A percentile compares a stretch with the other conserved stretches of the same genome.
These are phyloP conservation scores for Solanum bukasovii DNA, from an alignment of 257 asterid genomes.

Conservation along the genomic window DNA sequence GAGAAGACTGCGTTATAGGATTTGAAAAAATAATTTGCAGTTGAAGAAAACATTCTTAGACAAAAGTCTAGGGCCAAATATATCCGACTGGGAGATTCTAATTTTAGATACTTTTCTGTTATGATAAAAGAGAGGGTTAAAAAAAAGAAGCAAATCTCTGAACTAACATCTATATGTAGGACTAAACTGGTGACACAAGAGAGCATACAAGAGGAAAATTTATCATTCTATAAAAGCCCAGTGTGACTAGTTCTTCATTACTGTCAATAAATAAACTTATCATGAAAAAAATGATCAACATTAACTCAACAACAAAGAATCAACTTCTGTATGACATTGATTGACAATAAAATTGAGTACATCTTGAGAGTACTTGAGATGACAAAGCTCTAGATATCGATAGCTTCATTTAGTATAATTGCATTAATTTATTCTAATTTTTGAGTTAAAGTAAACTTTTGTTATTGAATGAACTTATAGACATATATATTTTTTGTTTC, in stretches of 20 bases:
- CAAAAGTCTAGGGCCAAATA: no score
- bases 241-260: background rate
- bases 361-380: background rate
- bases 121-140: no score
- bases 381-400: no score
- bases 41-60: no score
- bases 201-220: background rate
- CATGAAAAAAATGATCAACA: background rate
- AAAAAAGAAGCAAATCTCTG: no score
- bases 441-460: background rate
- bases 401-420: background rate
- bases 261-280: no score
- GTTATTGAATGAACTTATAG: no score
- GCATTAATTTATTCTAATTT: background rate
- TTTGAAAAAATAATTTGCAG: no score
- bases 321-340: background rate
- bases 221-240: background rate
- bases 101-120: no score
- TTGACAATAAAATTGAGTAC: background rate
- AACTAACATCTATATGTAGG: background rate
- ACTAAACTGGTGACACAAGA: background rate
- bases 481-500: no score
- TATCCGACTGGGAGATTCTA: no score
- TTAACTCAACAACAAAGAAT: background rate
- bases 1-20: no score